Base-by-base conservation (phyloP, 1,284 basidiomycete species). In the Leccinum huronense region DNA sequence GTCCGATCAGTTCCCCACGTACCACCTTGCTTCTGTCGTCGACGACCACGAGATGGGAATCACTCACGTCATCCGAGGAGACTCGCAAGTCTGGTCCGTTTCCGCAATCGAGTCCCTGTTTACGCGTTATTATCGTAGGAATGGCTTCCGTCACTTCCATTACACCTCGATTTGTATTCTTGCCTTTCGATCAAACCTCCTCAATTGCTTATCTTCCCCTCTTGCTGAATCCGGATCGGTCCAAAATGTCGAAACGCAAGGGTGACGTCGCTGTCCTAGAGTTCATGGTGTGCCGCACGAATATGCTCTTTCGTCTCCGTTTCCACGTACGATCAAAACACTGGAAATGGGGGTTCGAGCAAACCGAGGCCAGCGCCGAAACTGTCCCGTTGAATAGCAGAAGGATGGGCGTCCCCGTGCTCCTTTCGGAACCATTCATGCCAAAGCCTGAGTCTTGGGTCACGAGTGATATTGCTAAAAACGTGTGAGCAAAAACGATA, bases 31-130 rank as follows among this genome's bases (percentile, higher is more conserved):
- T 0, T 96, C 89, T 36, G 93, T 99, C 0, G 93, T 97, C 0
- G 97, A 99, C 69, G 97, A 99, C 77, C 87, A 95, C 71, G 87
- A 90, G 69, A 99, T 99, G 97, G 88, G 88, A 1, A 95, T 99
- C 55, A 94, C 94, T 0, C 97, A 99, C 76, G 96, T 99, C 3
- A 79, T 99, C 1, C 86, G 97, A 23, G 97, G 97, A 53, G 97
- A 98, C 82, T 27, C 23, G 94, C 90, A 64, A 59, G 83, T 70
- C 23, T 27, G 3, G 36, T 40, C 27, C 1, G 4, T 30, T 10
- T 60, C 9, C 38, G 40, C 13, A 36, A 27, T 10, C 38, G 11
- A 30, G 58, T 27, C 1, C 36, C 5, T 59, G 10, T 45, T 63
- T 27, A 61, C 63, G 36, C 14, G 5, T 19, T 19, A 31, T 27